Evolutionary conservation across 495 filamentous ascomycete species (phyloP).

Genomic region (Daldinia caldariorum): DNA sequence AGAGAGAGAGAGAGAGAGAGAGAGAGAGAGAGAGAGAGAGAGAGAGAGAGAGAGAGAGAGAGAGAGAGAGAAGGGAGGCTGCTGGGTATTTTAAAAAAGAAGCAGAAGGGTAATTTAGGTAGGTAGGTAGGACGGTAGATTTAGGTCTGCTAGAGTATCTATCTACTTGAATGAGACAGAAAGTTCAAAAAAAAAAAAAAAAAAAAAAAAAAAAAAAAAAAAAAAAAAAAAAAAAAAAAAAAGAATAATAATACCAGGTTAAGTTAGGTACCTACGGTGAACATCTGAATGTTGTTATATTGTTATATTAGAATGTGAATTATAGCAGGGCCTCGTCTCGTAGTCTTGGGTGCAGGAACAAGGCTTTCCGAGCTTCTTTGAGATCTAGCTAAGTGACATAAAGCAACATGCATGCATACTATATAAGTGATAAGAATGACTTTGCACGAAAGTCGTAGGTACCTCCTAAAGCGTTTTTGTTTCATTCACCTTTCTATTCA

Average conservation of each 20-base stretch:
- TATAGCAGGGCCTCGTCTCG: too few relatives aligned
- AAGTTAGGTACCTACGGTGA: neutral
- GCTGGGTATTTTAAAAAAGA: neutral
- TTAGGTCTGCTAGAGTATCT: slow-evolving; percentile 7
- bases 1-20: neutral
- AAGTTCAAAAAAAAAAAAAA: slow-evolving; percentile 2
- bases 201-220: too few relatives aligned
- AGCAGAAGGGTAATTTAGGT: neutral
- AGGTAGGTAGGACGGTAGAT: slow-evolving; percentile 1
- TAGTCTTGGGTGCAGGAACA: too few relatives aligned
- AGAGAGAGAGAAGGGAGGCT: neutral
- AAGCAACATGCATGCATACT: slow-evolving; percentile 1
- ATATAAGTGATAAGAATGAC: neutral
- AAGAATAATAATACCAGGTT: too few relatives aligned
- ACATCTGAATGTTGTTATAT: too few relatives aligned
- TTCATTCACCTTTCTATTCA: neutral
- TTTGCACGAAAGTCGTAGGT: neutral
- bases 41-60: neutral
- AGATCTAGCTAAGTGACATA: neutral
- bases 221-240: too few relatives aligned
- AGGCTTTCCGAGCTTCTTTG: neutral
- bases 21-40: neutral
- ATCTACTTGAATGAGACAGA: slow-evolving; percentile 8
- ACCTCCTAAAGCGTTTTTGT: too few relatives aligned
- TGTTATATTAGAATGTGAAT: too few relatives aligned